These are phyloP conservation scores for Talaromyces proteolyticus DNA, from an alignment of 495 filamentous ascomycete genomes.

Conservation along the genomic window DNA sequence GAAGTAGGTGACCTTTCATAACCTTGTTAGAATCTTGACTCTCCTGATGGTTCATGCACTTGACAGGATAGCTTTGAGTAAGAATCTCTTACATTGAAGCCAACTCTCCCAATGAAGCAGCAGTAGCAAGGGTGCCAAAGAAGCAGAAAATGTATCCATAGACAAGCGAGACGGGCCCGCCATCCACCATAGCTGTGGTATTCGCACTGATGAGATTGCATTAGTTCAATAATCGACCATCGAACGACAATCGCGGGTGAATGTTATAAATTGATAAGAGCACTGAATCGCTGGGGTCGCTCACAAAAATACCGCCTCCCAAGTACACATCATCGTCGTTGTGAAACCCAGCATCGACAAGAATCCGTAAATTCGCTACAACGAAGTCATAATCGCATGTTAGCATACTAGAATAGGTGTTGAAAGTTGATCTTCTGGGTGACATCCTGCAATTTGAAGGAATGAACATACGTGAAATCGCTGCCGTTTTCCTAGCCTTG, in stretches of 20 bases:
- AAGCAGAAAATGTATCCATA: slow-evolving; percentile 40
- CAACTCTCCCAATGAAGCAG: slow-evolving; percentile 41
- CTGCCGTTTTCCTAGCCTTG: too few species aligned
- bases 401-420: too few species aligned
- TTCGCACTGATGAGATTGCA: not conserved
- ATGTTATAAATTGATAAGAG: not conserved
- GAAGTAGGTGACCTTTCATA: slow-evolving; percentile 29
- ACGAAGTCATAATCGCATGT: too few species aligned
- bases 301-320: slow-evolving; percentile 33
- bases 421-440: too few species aligned
- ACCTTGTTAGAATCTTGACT: slow-evolving; percentile 2
- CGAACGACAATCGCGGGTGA: too few species aligned
- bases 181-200: too few species aligned
- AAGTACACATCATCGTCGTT: slow-evolving; percentile 36
- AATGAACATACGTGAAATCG: too few species aligned
- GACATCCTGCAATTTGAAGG: too few species aligned
- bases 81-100: slow-evolving; percentile 30
- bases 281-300: too few species aligned
- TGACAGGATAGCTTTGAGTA: not conserved
- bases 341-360: slow-evolving; percentile 41
- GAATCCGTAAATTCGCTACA: too few species aligned
- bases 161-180: slow-evolving; percentile 40
- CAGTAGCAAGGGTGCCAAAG: slow-evolving; percentile 33
- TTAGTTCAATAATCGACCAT: not conserved
- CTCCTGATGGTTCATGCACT: not conserved